Evolutionary conservation across 1,284 basidiomycete species (phyloP).

Genomic region (Ganoderma resinaceum): DNA sequence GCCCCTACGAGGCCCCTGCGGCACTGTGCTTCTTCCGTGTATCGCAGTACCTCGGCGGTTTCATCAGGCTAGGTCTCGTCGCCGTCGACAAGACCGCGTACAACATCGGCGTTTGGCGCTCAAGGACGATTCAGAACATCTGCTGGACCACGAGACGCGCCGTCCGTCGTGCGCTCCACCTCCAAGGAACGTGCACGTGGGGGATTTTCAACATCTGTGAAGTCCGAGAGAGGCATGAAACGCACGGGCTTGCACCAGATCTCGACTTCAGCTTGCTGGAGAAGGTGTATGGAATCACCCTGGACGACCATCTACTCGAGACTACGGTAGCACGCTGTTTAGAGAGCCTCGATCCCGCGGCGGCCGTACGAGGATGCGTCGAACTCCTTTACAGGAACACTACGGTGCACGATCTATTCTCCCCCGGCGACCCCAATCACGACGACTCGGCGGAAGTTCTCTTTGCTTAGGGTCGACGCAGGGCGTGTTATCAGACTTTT

Average conservation of each 20-base stretch:
- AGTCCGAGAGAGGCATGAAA: constrained; percentile 6
- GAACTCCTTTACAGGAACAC: neutral
- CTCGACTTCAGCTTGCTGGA: constrained; percentile 9
- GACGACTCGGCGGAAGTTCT: neutral
- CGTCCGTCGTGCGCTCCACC: neutral
- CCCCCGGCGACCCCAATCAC: neutral
- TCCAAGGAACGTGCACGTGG: constrained; percentile 4
- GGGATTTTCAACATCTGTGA: constrained; percentile 10
- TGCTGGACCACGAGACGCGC: constrained; percentile 2
- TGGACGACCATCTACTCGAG: constrained; percentile 4
- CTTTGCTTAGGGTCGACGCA: constrained; percentile 3
- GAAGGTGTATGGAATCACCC: constrained; percentile 6
- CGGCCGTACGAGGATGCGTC: neutral
- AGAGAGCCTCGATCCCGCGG: neutral
- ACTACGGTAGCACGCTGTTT: neutral
- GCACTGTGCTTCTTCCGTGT: neutral
- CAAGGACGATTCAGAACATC: neutral
- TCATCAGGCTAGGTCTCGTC: neutral
- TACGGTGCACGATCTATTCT: neutral
- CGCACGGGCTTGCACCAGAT: neutral
- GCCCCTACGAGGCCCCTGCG: neutral
- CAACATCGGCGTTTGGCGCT: neutral
- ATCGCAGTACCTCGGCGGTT: neutral
- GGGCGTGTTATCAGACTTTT: neutral
- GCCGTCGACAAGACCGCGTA: neutral